A percentile compares a stretch with the other conserved stretches of the same genome.
Evolutionary conservation across 169 alveolate genomes (phyloP).

Genomic region (Miamiensis avidus): DNA sequence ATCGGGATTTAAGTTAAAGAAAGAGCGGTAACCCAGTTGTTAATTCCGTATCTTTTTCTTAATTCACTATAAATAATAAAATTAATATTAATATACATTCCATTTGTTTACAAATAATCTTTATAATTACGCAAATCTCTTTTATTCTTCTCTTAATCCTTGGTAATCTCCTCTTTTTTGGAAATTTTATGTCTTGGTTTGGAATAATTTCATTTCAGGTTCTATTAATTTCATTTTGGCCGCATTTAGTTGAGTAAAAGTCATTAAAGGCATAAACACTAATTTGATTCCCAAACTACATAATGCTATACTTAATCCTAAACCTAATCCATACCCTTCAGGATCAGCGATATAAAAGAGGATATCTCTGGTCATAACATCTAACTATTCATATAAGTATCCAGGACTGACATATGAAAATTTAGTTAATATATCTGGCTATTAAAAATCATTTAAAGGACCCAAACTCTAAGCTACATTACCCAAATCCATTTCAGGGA

Average conservation of each 20-base stretch:
- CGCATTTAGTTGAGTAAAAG: constrained; percentile 49
- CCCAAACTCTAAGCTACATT: not conserved
- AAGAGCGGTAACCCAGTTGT: constrained; percentile 39
- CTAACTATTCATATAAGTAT: constrained; percentile 33
- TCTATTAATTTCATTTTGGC: constrained; percentile 53
- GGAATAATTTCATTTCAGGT: constrained; percentile 60
- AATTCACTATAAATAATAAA: constrained; percentile 1
- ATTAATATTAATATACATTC: too few relatives aligned
- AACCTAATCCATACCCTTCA: constrained; percentile 51
- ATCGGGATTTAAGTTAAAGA: constrained; percentile 66
- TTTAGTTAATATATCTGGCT: not conserved
- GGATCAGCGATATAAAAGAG: constrained; percentile 40
- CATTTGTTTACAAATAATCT: too few relatives aligned
- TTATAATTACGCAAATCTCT: constrained; percentile 24
- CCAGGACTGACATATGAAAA: constrained; percentile 23
- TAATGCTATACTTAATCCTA: constrained; percentile 53
- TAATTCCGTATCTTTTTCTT: constrained; percentile 56
- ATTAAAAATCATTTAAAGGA: not conserved
- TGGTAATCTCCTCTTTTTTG: constrained; percentile 51
- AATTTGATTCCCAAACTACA: constrained; percentile 43
- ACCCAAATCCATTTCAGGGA: not conserved
- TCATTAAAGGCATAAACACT: constrained; percentile 53
- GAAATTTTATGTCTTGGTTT: constrained; percentile 34
- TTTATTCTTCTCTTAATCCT: constrained; percentile 50
- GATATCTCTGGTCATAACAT: constrained; percentile 32